Conservation (phyloP, 1,284 basidiomycete genomes). For the Leccinum subfulvum region DNA sequence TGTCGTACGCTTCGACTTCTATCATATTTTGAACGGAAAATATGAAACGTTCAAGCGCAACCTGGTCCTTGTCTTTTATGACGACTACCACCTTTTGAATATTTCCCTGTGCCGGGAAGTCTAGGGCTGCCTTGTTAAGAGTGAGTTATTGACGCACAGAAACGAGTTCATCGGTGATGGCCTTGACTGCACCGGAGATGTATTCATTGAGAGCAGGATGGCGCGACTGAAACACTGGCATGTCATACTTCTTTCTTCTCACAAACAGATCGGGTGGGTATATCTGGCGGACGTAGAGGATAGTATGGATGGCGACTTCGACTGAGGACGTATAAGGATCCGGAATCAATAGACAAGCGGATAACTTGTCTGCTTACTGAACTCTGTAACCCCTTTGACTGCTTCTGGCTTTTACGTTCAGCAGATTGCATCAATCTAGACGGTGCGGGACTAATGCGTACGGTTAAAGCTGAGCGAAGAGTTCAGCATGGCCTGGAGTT, state of each 20-base stretch:
- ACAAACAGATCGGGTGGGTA: slow-evolving; percentile 89
- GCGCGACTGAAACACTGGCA: slow-evolving; percentile 87
- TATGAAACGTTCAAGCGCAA: slow-evolving; percentile 79
- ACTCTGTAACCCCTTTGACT: slow-evolving; percentile 60
- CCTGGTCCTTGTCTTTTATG: slow-evolving; percentile 74
- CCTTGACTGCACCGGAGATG: slow-evolving; percentile 77
- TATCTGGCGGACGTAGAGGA: slow-evolving; percentile 86
- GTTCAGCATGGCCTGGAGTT: slow-evolving; percentile 11
- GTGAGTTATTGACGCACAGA: slow-evolving; percentile 42
- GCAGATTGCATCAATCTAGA: background rate
- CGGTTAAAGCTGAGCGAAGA: slow-evolving; percentile 39
- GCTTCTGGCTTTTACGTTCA: slow-evolving; percentile 45
- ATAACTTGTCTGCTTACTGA: slow-evolving; percentile 46
- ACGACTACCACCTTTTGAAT: slow-evolving; percentile 76
- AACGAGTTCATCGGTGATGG: slow-evolving; percentile 72
- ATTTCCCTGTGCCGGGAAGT: slow-evolving; percentile 49
- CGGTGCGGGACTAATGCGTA: slow-evolving; percentile 23
- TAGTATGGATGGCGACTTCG: slow-evolving; percentile 89
- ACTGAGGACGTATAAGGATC: slow-evolving; percentile 47
- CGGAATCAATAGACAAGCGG: background rate
- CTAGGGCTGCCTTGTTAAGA: background rate
- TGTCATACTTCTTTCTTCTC: slow-evolving; percentile 84
- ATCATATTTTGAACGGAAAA: slow-evolving; percentile 75
- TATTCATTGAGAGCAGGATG: slow-evolving; percentile 88
- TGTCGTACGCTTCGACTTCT: slow-evolving; percentile 63